Evolutionary conservation across 2,329 filamentous ascomycete genomes (phyloP), one percentile per base, ranked within the genome.

Genomic region (Botrytis hyacinthi): DNA sequence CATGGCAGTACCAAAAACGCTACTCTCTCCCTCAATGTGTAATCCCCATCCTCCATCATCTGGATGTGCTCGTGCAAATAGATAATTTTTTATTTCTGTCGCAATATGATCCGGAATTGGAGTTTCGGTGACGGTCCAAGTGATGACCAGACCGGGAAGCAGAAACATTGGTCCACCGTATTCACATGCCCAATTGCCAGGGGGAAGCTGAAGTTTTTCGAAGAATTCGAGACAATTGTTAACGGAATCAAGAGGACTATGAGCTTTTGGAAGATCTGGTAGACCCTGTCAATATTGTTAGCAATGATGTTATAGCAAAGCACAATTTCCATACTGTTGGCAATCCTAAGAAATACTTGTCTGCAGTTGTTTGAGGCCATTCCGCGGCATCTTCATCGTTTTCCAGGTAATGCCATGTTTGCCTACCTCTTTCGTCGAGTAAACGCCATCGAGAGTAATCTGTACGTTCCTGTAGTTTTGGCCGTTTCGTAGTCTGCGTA

Each of bases 91-190:
- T 80, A 99, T 97, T 82, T 97, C 96, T 62, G 90, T 93, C 35
- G 91, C 91, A 81, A 94, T 91, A 74, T 92, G 89, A 75, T 90
- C 88, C 1, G 94, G 91, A 73, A 99, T 93, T 6, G 92, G 92
- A 70, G 94, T 97, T 81, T 95, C 90, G 75, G 95, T 98, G 70
- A 92, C 92, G 81, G 97, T 95, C 90, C 93, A 97, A 42, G 92
- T 88, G 77, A 97, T 90, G 75, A 98, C 90, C 35, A 97, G 82
- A 62, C 95, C 93, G 0, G 95, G 94, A 1, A 98, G 86, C 57
- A 98, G 88, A 81, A 99, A 99, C 93, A 98, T 95, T 6, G 96
- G 96, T 0, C 96, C 96, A 72, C 96, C 96, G 84, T 99, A 99
- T 82, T 99, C 96, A 84, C 95, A 98, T 8, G 87, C 96, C 96